Evolutionary conservation across 345 rosid genomes (phyloP), one percentile per base, ranked within the genome.

Genomic region (Brassica napus): DNA sequence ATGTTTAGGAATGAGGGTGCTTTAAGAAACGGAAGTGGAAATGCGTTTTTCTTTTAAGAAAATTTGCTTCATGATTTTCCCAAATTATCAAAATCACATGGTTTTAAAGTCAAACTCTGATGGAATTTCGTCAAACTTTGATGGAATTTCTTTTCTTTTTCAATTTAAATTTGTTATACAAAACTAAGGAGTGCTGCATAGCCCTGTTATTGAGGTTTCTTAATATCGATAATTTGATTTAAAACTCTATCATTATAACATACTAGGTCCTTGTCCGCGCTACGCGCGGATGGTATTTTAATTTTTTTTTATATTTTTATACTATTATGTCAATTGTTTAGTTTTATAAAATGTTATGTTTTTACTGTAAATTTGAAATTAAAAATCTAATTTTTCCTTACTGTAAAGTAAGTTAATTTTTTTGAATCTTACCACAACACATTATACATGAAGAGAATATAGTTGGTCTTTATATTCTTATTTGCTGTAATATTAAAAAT

Each of bases 61-160:
- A 5, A 49, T n/a, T 71, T 69, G 8, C 32, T 68, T 59, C 79
- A 69, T 77, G 4, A 16, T 77, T 52, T 61, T 62, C 39, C 21
- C 39, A 62, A 69, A 55, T 62, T 65, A 70, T 37, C 71, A 71
- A 77, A 70, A 24, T 3, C 34, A 77, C 65, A n/a, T 77, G 18
- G 57, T 24, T 32, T 64, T 16, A 8, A 1, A 64, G 76, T 71
- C 66, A 78, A 30, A 37, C 35, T 37, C 26, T 37, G 0, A 7
- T 55, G 26, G 44, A 63, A 18, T 61, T 77, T 76, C 14, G 4
- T 15, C 68, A 42, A 67, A 37, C 35, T 37, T 37, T 37, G 0
- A 7, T 55, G 26, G 44, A 63, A 18, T 61, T 77, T 76, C 14
- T 15, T 60, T 58, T 57, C 44, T 55, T 66, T 31, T 12, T 6